A percentile compares a stretch with the other conserved stretches of the same genome.
phyloP scores from a whole-genome alignment of 2,329 filamentous ascomycete species.

The Monosporascus sp. region DNA sequence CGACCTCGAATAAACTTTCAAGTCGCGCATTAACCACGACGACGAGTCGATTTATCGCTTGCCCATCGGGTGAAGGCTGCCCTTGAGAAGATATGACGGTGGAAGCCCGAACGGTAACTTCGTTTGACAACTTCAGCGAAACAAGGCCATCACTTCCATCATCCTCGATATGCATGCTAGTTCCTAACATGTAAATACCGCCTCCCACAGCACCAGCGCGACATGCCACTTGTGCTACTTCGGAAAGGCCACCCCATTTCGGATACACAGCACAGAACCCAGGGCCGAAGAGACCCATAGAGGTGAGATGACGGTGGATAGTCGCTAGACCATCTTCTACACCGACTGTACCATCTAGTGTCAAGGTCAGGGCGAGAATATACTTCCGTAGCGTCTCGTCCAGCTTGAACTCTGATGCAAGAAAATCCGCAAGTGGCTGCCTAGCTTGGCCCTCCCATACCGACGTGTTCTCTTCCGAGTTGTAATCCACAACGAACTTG shows the following conservation, averaged over 20 bases:
- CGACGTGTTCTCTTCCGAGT: constrained; percentile 49
- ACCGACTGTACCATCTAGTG: constrained; percentile 57
- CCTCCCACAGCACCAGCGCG: constrained; percentile 88
- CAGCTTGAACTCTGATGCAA: constrained; percentile 59
- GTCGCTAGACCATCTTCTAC: constrained; percentile 63
- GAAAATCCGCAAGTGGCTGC: constrained; percentile 52
- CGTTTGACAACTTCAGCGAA: constrained; percentile 50
- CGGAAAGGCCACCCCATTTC: constrained; percentile 87
- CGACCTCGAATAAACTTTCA: constrained; percentile 59
- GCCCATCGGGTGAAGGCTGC: constrained; percentile 16
- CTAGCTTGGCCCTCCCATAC: constrained; percentile 55
- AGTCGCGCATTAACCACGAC: constrained; percentile 65
- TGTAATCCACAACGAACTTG: constrained; percentile 74
- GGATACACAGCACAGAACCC: constrained; percentile 87
- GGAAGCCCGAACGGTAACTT: constrained; percentile 50
- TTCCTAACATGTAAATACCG: constrained; percentile 80
- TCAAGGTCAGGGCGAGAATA: constrained; percentile 65
- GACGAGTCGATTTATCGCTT: constrained; percentile 54
- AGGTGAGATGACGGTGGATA: constrained; percentile 75
- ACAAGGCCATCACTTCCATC: constrained; percentile 24
- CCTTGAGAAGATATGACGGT: constrained; percentile 44
- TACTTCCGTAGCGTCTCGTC: constrained; percentile 62
- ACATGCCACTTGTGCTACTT: constrained; percentile 87
- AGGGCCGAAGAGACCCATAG: constrained; percentile 80
- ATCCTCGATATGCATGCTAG: constrained; percentile 47